Conservation (phyloP, 768 basidiomycete species). For the Trametes cinnabarina region DNA sequence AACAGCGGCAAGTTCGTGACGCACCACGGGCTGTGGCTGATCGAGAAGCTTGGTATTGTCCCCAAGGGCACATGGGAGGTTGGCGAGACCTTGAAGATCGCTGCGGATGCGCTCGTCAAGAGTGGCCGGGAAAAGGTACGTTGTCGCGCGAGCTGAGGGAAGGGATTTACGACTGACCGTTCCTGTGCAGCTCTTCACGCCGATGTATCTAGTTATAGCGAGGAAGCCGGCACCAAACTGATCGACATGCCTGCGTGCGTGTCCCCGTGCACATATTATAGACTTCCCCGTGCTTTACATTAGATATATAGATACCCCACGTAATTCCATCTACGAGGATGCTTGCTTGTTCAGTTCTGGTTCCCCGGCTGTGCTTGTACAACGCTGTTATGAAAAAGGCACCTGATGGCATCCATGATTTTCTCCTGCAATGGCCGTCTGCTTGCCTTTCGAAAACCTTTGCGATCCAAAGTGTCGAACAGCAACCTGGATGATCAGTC, state of each 20-base stretch:
- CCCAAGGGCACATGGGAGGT: constrained; percentile 94
- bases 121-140: constrained; percentile 85
- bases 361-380: constrained; percentile 1
- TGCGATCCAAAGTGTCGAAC: no score
- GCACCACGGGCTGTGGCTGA: constrained; percentile 69
- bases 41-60: constrained; percentile 77
- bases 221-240: constrained; percentile 27
- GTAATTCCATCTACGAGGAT: constrained; percentile 11
- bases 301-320: constrained; percentile 15
- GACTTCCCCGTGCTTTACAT: background rate
- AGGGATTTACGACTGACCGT: background rate
- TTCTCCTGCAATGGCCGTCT: no score
- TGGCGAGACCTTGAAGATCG: constrained; percentile 83
- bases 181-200: constrained; percentile 69
- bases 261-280: background rate
- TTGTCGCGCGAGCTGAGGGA: no score
- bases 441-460: no score
- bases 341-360: background rate
- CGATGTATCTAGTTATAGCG: constrained; percentile 72
- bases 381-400: background rate
- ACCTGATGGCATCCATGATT: background rate
- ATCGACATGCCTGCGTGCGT: background rate
- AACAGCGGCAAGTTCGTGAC: constrained; percentile 82
- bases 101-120: constrained; percentile 73
- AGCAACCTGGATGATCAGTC: no score